Percentiles rank a stretch among this genome's conserved stretches.
Conservation (phyloP, 805 yeast genomes). For the Yamadazyma sp. region DNA sequence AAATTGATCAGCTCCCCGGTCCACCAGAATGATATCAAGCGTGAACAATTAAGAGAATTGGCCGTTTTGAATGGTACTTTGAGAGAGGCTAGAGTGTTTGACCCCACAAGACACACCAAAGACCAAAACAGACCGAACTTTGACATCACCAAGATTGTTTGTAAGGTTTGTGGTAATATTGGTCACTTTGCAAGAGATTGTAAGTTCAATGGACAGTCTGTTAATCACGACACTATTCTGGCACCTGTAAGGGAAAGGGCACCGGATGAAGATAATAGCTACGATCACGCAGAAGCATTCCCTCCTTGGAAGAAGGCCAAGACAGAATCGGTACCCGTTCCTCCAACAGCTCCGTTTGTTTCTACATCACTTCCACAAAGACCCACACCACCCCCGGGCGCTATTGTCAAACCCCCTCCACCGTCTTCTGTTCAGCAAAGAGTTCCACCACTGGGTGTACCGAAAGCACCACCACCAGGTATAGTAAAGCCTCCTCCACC, state of each 20-base stretch:
- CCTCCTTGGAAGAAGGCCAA: slow-evolving; percentile 28
- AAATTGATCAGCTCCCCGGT: slow-evolving; percentile 88
- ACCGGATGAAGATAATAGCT: neutral
- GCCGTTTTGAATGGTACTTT: slow-evolving; percentile 94
- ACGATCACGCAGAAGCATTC: slow-evolving; percentile 2
- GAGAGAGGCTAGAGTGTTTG: slow-evolving; percentile 69
- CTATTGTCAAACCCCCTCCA: neutral
- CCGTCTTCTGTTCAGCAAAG: too few relatives aligned
- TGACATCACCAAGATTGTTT: slow-evolving; percentile 56
- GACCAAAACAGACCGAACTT: slow-evolving; percentile 31
- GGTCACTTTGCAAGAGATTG: slow-evolving; percentile 94
- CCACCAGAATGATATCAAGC: slow-evolving; percentile 87
- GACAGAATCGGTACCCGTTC: slow-evolving; percentile 15
- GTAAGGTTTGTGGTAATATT: slow-evolving; percentile 73
- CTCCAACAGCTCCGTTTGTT: slow-evolving; percentile 14
- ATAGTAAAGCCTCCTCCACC: slow-evolving; percentile 17
- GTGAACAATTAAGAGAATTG: slow-evolving; percentile 86
- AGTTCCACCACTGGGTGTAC: too few relatives aligned
- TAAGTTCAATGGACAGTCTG: slow-evolving; percentile 41
- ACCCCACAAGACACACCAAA: slow-evolving; percentile 25
- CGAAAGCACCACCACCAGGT: slow-evolving; percentile 18
- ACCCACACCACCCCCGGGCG: slow-evolving; percentile 23
- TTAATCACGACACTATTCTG: neutral
- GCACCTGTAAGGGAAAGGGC: neutral
- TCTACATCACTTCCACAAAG: slow-evolving; percentile 1